Conservation (phyloP, 2,329 filamentous ascomycete species). For the Phyllosticta capitalensis region DNA sequence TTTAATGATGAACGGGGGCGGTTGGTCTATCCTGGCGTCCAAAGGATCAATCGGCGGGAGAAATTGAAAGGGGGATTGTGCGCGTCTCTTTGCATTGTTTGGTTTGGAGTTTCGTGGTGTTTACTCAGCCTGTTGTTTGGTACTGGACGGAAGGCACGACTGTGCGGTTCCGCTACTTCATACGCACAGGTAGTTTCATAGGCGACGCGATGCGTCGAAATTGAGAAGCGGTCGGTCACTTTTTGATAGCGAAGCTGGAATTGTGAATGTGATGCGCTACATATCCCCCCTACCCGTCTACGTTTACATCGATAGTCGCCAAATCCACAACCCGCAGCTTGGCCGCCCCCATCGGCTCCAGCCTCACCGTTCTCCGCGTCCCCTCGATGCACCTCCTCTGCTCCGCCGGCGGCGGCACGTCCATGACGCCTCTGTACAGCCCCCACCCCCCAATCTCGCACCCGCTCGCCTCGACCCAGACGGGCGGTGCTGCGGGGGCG, state of each 20-base stretch:
- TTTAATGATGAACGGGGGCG: neutral
- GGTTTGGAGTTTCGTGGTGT: neutral
- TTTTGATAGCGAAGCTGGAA: too few species aligned
- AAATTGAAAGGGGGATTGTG: neutral
- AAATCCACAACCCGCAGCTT: conserved; percentile 31
- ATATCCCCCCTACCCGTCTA: conserved; percentile 3
- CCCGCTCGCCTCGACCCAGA: conserved; percentile 22
- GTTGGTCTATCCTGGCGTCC: neutral
- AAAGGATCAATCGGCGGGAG: neutral
- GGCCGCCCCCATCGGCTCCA: conserved; percentile 28
- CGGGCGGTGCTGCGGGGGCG: conserved; percentile 22
- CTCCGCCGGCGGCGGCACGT: conserved; percentile 17
- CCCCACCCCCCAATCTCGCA: conserved; percentile 26
- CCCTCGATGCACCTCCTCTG: conserved; percentile 19
- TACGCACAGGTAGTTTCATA: neutral
- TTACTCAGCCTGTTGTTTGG: neutral
- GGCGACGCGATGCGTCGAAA: neutral
- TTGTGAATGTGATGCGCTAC: too few species aligned
- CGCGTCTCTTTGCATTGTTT: neutral
- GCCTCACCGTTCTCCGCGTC: conserved; percentile 16
- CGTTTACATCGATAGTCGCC: conserved; percentile 12
- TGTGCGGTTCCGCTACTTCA: neutral
- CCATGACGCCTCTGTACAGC: conserved; percentile 22
- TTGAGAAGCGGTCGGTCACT: too few species aligned
- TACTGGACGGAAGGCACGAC: neutral